These are phyloP conservation scores for Calvatia gigantea DNA, from an alignment of 768 basidiomycete species.

Conservation along the genomic window DNA sequence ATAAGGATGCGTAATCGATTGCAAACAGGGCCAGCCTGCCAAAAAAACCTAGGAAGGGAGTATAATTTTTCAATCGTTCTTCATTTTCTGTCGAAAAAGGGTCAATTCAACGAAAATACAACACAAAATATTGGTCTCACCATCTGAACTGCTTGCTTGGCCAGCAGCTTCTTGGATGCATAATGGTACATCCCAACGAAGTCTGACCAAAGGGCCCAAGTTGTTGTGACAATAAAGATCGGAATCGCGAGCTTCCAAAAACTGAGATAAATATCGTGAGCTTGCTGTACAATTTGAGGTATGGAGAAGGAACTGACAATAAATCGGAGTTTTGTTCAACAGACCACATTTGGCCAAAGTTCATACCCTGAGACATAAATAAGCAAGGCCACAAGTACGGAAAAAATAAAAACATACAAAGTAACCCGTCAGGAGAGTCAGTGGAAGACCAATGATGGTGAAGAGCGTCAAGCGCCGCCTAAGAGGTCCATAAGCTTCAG, in stretches of 20 bases:
- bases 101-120: neutral
- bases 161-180: constrained; percentile 36
- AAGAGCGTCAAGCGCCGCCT: constrained; percentile 66
- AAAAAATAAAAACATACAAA: constrained; percentile 33
- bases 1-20: neutral
- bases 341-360: constrained; percentile 52
- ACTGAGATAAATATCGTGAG: constrained; percentile 31
- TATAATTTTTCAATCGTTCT: neutral
- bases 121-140: neutral
- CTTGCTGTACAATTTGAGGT: neutral
- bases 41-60: neutral
- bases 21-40: neutral
- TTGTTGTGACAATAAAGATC: constrained; percentile 49
- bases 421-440: constrained; percentile 69
- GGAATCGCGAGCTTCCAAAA: constrained; percentile 70
- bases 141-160: constrained; percentile 1
- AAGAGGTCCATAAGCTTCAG: constrained; percentile 3
- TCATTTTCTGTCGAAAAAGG: neutral
- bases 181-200: constrained; percentile 43
- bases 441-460: constrained; percentile 68
- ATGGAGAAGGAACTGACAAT: constrained; percentile 31
- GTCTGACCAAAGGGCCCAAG: constrained; percentile 51
- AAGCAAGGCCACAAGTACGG: neutral
- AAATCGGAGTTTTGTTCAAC: constrained; percentile 43
- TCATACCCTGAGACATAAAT: constrained; percentile 51